Evolutionary conservation across 306 rosid species (phyloP), one percentile per base, ranked within the genome.

Genomic region (Luffa acutangula): DNA sequence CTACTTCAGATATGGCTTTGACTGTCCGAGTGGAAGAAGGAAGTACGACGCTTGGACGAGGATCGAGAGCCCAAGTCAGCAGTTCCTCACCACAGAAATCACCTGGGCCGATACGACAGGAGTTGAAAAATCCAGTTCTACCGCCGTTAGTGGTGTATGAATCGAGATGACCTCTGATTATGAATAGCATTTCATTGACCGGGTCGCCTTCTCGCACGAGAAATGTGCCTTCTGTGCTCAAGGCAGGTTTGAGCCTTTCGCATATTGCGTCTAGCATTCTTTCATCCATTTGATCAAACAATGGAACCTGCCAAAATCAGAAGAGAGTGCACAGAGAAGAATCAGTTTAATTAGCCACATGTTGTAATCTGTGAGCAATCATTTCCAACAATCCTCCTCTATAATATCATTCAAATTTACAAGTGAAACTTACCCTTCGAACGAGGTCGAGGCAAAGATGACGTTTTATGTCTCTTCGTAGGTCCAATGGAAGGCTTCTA

Each of bases 51-150:
- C 87, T 83, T 13, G 97, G 90, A 45, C 96, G 75, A n/a, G 97
- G 94, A 80, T 91, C 97, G 56, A 96, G 80, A 8, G 99, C 99
- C 99, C 99, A 96, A 0, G 99, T 89, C 51, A 96, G 81, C 2
- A 93, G 89, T 33, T 96, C 99, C 86, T 96, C 99, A 0, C 99
- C 99, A 43, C 97, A 96, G 84, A 96, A 96, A 77, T 96, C 99
- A 2, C 94, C 94, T 0, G 99, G 94, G 14, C 94, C 96, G 34
- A 93, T 85, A 4, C 64, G 81, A 71, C 96, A 90, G 0, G 99
- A 96, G 86, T 93, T 96, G 87, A 93, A 96, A 86, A 96, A 96
- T 33, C 99, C 98, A 1, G 86, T 88, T 0, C 99, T 85, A 62
- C 99, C 99, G 12, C 99, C 99, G 18, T 91, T 89, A 3, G 99